Conservation (phyloP, 106 monocot species). For the Acanthochlamys bracteata region DNA sequence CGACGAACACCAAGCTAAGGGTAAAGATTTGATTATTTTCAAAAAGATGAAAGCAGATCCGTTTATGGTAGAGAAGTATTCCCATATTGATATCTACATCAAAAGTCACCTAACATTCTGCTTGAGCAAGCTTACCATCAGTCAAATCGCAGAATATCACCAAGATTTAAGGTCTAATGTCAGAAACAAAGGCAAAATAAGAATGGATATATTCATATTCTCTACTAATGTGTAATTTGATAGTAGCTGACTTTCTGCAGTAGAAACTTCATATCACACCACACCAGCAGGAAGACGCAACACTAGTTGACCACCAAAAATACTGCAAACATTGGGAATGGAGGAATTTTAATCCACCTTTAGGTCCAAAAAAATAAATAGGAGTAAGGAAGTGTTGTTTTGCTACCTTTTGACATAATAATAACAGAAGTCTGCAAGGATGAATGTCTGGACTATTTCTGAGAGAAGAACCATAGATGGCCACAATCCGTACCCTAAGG, state of each 20-base stretch:
- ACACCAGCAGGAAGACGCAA: slow-evolving; percentile 73
- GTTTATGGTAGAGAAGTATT: too few relatives aligned
- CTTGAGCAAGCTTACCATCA: too few relatives aligned
- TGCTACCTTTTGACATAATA: slow-evolving; percentile 81
- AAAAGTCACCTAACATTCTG: too few relatives aligned
- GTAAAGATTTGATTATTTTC: too few relatives aligned
- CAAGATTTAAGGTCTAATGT: not conserved
- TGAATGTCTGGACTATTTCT: slow-evolving; percentile 90
- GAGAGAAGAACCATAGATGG: slow-evolving; percentile 84
- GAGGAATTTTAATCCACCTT: not conserved
- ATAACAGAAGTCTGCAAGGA: slow-evolving; percentile 93
- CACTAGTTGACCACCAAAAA: slow-evolving; percentile 71
- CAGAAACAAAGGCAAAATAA: slow-evolving; percentile 1
- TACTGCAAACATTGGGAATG: slow-evolving; percentile 25
- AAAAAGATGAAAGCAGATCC: too few relatives aligned
- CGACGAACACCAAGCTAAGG: too few relatives aligned
- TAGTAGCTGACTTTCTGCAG: not conserved
- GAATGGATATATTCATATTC: slow-evolving; percentile 5
- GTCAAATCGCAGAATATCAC: not conserved
- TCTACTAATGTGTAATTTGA: slow-evolving; percentile 7
- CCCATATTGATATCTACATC: too few relatives aligned
- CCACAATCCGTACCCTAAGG: slow-evolving; percentile 82
- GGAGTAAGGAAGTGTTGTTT: not conserved
- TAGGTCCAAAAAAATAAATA: not conserved
- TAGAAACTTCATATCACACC: slow-evolving; percentile 18